Conservation (phyloP, 2,329 filamentous ascomycete species). For the Zopfia rhizophila region DNA sequence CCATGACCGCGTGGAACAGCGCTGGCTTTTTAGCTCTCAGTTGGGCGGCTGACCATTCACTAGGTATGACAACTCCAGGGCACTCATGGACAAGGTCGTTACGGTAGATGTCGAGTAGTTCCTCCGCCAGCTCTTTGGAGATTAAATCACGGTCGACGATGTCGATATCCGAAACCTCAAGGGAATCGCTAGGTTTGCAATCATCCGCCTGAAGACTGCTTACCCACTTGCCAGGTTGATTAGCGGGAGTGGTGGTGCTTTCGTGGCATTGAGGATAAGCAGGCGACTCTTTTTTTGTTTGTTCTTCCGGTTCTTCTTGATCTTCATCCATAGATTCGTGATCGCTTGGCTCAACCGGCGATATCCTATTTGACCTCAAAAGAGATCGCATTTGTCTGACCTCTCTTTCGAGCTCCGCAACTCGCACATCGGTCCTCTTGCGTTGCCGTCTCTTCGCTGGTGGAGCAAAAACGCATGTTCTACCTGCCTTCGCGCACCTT, state of each 20-base stretch:
- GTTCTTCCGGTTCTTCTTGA: constrained; percentile 28
- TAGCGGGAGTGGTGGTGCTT: constrained; percentile 10
- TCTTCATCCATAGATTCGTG: constrained; percentile 42
- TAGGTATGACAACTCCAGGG: constrained; percentile 42
- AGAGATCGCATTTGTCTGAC: constrained; percentile 48
- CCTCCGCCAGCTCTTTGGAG: constrained; percentile 37
- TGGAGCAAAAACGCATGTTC: constrained; percentile 45
- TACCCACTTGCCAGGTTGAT: constrained; percentile 21
- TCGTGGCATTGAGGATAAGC: constrained; percentile 24
- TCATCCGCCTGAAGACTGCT: not conserved
- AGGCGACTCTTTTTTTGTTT: constrained; percentile 27
- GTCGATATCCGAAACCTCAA: constrained; percentile 39
- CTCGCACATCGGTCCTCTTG: constrained; percentile 49
- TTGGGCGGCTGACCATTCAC: constrained; percentile 42
- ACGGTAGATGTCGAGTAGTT: constrained; percentile 42
- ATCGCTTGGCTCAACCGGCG: constrained; percentile 37
- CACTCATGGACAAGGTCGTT: constrained; percentile 40
- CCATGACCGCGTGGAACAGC: constrained; percentile 50
- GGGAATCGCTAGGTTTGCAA: constrained; percentile 29
- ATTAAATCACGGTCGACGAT: constrained; percentile 49
- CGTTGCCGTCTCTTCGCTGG: constrained; percentile 49
- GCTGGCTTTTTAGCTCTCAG: constrained; percentile 44
- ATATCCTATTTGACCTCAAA: constrained; percentile 34
- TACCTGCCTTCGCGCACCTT: constrained; percentile 46
- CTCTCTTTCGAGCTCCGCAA: constrained; percentile 49